Percentiles rank a stretch among this genome's conserved stretches.
Evolutionary conservation across 768 basidiomycete species (phyloP).

Genomic region (Lactarius vividus): DNA sequence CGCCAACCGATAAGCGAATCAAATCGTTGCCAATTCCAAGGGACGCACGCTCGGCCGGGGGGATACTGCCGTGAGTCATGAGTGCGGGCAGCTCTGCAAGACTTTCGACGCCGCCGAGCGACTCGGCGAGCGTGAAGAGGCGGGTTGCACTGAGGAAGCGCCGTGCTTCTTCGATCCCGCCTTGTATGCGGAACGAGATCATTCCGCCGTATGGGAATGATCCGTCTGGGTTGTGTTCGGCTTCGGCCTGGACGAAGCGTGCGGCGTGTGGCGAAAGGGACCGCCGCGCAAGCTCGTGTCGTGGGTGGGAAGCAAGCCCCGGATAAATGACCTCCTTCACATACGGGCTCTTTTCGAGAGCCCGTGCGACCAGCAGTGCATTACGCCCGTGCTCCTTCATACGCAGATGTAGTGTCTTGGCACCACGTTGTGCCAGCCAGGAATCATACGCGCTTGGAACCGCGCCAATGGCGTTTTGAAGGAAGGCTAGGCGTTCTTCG

Average conservation of each 20-base stretch:
- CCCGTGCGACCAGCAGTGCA: slow-evolving; percentile 70
- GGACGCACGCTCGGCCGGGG: slow-evolving; percentile 57
- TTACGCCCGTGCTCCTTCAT: slow-evolving; percentile 86
- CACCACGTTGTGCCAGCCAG: slow-evolving; percentile 87
- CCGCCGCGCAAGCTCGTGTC: slow-evolving; percentile 59
- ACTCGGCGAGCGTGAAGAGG: slow-evolving; percentile 83
- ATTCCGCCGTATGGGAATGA: slow-evolving; percentile 92
- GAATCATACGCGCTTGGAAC: slow-evolving; percentile 83
- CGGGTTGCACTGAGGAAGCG: slow-evolving; percentile 62
- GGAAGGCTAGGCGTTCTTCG: slow-evolving; percentile 65
- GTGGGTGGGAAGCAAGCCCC: slow-evolving; percentile 66
- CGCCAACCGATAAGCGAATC: slow-evolving; percentile 78
- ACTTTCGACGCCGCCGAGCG: slow-evolving; percentile 89
- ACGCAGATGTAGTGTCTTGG: slow-evolving; percentile 87
- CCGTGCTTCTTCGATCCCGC: slow-evolving; percentile 54
- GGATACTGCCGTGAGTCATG: slow-evolving; percentile 88
- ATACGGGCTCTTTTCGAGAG: slow-evolving; percentile 49
- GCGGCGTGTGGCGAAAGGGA: slow-evolving; percentile 68
- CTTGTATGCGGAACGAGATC: slow-evolving; percentile 66
- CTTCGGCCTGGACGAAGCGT: slow-evolving; percentile 51
- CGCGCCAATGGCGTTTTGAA: slow-evolving; percentile 87
- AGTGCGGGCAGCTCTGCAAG: slow-evolving; percentile 80
- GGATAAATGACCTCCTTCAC: slow-evolving; percentile 89
- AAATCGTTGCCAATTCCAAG: slow-evolving; percentile 79
- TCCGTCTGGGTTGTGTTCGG: slow-evolving; percentile 33